Percentiles rank a stretch among this genome's conserved stretches.
Evolutionary conservation across 805 yeast genomes (phyloP).

Genomic region (Saturnispora sanitii): DNA sequence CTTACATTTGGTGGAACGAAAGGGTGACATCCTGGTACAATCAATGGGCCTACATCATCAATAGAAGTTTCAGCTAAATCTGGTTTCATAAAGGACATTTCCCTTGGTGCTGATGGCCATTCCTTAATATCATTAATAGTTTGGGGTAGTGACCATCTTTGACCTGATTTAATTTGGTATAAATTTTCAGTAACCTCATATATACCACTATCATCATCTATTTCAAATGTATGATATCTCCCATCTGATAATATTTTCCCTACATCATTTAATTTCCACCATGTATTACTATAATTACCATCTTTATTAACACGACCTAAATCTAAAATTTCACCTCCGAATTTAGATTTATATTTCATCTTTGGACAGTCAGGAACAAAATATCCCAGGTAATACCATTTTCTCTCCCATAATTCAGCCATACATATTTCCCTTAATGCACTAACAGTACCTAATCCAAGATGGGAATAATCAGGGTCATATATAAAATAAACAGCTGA

Average conservation of each 20-base stretch:
- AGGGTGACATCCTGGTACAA: conserved; percentile 6
- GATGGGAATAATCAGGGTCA: conserved; percentile 67
- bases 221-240: conserved; percentile 6
- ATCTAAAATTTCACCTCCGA: conserved; percentile 68
- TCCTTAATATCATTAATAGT: too few species aligned
- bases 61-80: not conserved
- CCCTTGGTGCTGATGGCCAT: not conserved
- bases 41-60: conserved; percentile 1
- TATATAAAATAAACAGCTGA: conserved; percentile 84
- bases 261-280: conserved; percentile 12
- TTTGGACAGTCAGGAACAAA: conserved; percentile 71
- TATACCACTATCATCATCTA: not conserved
- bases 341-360: conserved; percentile 72
- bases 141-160: not conserved
- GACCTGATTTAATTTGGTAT: conserved; percentile 28
- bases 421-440: conserved; percentile 62
- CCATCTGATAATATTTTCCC: conserved; percentile 9
- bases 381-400: conserved; percentile 70
- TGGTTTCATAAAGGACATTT: not conserved
- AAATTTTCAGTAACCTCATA: conserved; percentile 27
- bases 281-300: conserved; percentile 6
- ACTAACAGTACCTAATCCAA: conserved; percentile 69
- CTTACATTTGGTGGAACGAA: not conserved
- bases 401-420: conserved; percentile 35
- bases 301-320: conserved; percentile 17